Evolutionary conservation across 345 rosid species (phyloP).

Genomic region (Sisymbrium altissimum): DNA sequence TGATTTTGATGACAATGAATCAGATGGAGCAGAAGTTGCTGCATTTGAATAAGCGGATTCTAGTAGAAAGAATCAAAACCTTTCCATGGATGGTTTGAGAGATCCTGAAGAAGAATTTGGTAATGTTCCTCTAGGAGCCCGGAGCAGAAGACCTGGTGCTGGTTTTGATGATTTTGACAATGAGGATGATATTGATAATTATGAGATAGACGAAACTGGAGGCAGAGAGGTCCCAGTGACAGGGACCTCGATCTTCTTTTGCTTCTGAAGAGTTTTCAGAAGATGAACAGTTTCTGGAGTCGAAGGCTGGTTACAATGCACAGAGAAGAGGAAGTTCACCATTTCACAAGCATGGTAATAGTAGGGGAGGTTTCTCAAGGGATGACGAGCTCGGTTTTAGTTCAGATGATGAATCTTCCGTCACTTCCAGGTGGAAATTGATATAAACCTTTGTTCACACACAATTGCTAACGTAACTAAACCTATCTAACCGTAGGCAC

Average conservation of each 20-base stretch:
- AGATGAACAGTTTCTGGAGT: conserved; percentile 41
- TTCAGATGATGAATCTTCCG: conserved; percentile 58
- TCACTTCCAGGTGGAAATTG: conserved; percentile 64
- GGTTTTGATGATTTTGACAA: conserved; percentile 96
- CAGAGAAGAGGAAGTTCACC: conserved; percentile 28
- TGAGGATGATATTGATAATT: conserved; percentile 86
- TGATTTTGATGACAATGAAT: conserved; percentile 94
- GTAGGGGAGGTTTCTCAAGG: conserved; percentile 37
- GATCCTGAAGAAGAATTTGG: conserved; percentile 39
- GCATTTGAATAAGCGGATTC: conserved; percentile 87
- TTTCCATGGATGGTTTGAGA: conserved; percentile 38
- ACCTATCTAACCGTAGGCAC: no score
- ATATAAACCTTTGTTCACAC: no score
- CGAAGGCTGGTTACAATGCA: conserved; percentile 37
- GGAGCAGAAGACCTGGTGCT: conserved; percentile 38
- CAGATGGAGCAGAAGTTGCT: conserved; percentile 97
- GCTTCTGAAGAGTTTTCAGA: conserved; percentile 44
- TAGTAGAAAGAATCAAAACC: conserved; percentile 33
- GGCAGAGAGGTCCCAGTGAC: conserved; percentile 27
- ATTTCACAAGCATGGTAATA: conserved; percentile 29
- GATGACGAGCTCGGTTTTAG: conserved; percentile 52
- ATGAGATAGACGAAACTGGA: conserved; percentile 62
- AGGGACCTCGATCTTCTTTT: conserved; percentile 27
- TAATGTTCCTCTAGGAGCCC: conserved; percentile 32
- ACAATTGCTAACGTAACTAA: no score